Evolutionary conservation across 768 basidiomycete species (phyloP), one percentile per base, ranked within the genome.

Genomic region (Boletus edulis): DNA sequence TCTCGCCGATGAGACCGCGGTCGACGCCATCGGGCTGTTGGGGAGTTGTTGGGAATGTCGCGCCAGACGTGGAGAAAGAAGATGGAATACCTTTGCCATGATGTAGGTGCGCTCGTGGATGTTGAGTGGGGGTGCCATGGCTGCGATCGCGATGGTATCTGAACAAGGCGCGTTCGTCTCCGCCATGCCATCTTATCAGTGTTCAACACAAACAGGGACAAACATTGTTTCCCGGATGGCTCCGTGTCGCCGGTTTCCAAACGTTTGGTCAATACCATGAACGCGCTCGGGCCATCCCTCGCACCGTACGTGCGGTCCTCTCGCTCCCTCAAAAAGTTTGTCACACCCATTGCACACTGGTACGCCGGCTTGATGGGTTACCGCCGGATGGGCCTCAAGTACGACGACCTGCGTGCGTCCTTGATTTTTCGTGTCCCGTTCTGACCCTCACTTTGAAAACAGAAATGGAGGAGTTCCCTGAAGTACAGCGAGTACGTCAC

Each of bases 21-120:
- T 98, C 94, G 79, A 99, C 97, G 74, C 96, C 97, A 77, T 99
- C 97, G 67, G 97, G 97, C 95, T 97, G 67, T 17, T 57, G n/a
- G 18, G 13, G 10, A 17, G 4, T 34, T 14, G 12, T 32, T 22
- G 14, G n/a, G 17, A 14, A n/a, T 37, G 15, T 2, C 9, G 37
- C 13, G n/a, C 18, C 17, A 12, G 31, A 42, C 18, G n/a, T 3
- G 5, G 27, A 11, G 3, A 18, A 1, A 20, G 27, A 12, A 18
- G 4, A 1, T 3, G 13, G 31, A 10, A 39, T 56, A 87, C 92
- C 94, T 98, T 99, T 87, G 98, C 83, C 96, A 98, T 98, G 81
- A 98, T 98, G 80, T 96, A 98, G 75, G 95, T 96, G 75, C 92
- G 93, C 73, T 98, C 94, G 50, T 61, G 66, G 71, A 75, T 74